Conservation (phyloP, 108 stramenopile species). For the Skeletonema tropicum region DNA sequence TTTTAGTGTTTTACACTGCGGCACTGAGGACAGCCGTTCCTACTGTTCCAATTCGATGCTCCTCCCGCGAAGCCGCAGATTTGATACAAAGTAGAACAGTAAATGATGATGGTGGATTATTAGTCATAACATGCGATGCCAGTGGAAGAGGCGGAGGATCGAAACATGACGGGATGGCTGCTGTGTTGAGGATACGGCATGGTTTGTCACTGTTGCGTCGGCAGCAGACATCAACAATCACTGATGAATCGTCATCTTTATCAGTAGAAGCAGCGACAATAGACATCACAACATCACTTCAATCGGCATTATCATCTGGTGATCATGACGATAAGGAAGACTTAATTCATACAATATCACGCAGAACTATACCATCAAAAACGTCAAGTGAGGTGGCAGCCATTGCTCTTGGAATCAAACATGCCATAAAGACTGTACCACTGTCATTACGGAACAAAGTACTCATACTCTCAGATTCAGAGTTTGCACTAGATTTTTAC, state of each 20-base stretch:
- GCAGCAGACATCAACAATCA: background rate
- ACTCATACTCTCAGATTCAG: slow-evolving; percentile 43
- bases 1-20: background rate
- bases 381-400: slow-evolving; percentile 42
- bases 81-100: slow-evolving; percentile 19
- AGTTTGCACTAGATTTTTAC: slow-evolving; percentile 34
- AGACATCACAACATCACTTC: background rate
- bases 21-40: background rate
- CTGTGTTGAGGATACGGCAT: slow-evolving; percentile 26
- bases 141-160: slow-evolving; percentile 45
- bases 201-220: slow-evolving; percentile 4
- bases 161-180: slow-evolving; percentile 42
- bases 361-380: slow-evolving; percentile 24
- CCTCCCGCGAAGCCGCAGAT: slow-evolving; percentile 34
- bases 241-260: background rate
- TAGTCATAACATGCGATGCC: slow-evolving; percentile 40
- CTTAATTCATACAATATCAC: slow-evolving; percentile 20
- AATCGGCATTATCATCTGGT: background rate
- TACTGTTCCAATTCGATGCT: slow-evolving; percentile 4
- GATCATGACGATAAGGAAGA: slow-evolving; percentile 6
- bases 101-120: slow-evolving; percentile 12
- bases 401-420: slow-evolving; percentile 38
- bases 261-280: background rate
- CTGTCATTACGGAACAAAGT: slow-evolving; percentile 15
- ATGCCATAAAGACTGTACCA: slow-evolving; percentile 26